phyloP scores from a whole-genome alignment of 139 green algal genomes.

The Micromonas pusilla region DNA sequence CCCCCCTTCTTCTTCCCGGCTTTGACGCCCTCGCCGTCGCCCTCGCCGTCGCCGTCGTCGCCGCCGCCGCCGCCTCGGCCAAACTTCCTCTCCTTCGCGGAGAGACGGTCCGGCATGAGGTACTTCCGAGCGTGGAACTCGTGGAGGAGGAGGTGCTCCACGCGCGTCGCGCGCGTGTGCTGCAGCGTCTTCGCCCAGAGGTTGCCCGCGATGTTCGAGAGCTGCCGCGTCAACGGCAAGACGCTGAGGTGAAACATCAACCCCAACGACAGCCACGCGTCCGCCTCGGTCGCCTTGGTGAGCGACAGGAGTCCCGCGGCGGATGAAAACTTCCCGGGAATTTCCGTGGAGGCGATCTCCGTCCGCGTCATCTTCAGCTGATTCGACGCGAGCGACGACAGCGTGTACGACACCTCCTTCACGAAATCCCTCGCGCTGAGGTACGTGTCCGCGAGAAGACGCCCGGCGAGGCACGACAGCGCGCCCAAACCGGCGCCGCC shows the following conservation, averaged over 20 bases:
- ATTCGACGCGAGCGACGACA: conserved; percentile 68
- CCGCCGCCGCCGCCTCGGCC: neutral
- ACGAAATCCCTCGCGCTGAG: conserved; percentile 82
- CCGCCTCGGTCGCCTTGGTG: conserved; percentile 53
- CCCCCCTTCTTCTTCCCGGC: conserved; percentile 39
- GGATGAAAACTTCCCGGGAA: conserved; percentile 38
- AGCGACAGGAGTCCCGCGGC: neutral
- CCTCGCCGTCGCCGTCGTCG: conserved; percentile 14
- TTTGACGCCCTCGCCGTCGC: conserved; percentile 25
- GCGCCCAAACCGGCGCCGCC: conserved; percentile 70
- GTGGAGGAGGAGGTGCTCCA: conserved; percentile 97
- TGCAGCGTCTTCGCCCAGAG: conserved; percentile 74
- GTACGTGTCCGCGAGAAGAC: conserved; percentile 96
- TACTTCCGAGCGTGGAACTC: conserved; percentile 97
- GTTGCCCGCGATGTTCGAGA: conserved; percentile 71
- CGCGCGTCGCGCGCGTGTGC: conserved; percentile 84
- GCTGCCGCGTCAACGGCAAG: conserved; percentile 70
- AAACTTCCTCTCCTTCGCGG: conserved; percentile 29
- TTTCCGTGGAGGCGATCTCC: conserved; percentile 58
- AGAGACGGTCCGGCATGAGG: conserved; percentile 88
- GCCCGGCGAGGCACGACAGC: conserved; percentile 60
- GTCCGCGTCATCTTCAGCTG: conserved; percentile 64
- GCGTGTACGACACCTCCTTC: conserved; percentile 86
- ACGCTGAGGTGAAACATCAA: conserved; percentile 57
- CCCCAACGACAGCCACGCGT: conserved; percentile 86